Conservation (phyloP, 2,329 filamentous ascomycete genomes). For the Neurospora sp. region DNA sequence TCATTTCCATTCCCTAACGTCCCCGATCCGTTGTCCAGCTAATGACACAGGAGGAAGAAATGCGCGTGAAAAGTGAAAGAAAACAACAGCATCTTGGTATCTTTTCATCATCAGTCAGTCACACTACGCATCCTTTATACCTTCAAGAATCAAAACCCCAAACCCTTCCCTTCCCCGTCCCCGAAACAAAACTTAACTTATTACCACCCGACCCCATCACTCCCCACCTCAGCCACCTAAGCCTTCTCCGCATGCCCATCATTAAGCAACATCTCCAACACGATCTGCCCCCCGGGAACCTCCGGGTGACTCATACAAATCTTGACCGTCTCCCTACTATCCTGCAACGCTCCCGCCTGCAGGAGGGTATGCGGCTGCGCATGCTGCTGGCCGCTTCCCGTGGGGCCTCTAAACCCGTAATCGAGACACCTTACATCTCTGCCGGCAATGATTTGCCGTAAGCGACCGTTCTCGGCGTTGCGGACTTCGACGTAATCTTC, state of each 20-base stretch:
- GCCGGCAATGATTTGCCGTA: constrained; percentile 90
- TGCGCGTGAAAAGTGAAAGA: not conserved
- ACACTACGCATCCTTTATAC: not conserved
- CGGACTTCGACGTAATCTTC: constrained; percentile 94
- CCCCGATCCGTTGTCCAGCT: not conserved
- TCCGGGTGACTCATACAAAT: constrained; percentile 93
- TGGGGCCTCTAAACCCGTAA: constrained; percentile 61
- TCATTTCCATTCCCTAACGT: not conserved
- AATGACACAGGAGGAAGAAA: not conserved
- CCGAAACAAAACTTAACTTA: not conserved
- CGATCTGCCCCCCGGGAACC: constrained; percentile 71
- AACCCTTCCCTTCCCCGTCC: not conserved
- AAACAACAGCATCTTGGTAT: not conserved
- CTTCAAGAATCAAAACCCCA: not conserved
- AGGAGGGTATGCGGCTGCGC: not conserved
- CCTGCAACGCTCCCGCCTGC: constrained; percentile 19
- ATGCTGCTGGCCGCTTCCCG: constrained; percentile 29
- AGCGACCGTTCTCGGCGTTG: constrained; percentile 87
- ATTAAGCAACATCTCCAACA: constrained; percentile 87
- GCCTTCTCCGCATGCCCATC: constrained; percentile 59
- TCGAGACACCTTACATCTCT: constrained; percentile 85
- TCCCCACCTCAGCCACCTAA: constrained; percentile 4
- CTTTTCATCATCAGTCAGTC: not conserved
- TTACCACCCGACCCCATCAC: not conserved
- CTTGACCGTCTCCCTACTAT: constrained; percentile 72